Percentiles rank a stretch among this genome's conserved stretches.
Evolutionary conservation across 352 stramenopile species (phyloP).

Genomic region (Phytophthora multivora): DNA sequence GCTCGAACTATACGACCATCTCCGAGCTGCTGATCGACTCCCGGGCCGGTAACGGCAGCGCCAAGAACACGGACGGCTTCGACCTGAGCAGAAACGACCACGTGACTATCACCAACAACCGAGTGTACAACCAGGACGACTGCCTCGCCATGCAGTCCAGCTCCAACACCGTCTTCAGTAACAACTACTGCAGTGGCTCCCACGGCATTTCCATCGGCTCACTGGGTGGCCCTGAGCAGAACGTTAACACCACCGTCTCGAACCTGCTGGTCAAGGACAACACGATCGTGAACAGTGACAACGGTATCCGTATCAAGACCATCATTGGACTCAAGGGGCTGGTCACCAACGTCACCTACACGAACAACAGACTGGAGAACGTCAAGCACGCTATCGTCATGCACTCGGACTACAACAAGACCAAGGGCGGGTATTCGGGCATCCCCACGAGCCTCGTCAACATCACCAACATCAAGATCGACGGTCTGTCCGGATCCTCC

Average conservation of each 20-base stretch:
- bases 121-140: constrained; percentile 23
- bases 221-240: constrained; percentile 19
- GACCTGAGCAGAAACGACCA: constrained; percentile 12
- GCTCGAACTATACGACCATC: constrained; percentile 16
- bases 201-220: constrained; percentile 44
- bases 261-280: constrained; percentile 31
- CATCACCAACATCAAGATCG: constrained; percentile 35
- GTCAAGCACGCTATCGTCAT: constrained; percentile 14
- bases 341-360: constrained; percentile 11
- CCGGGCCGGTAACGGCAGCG: not conserved
- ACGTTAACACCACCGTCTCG: constrained; percentile 24
- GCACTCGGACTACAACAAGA: constrained; percentile 15
- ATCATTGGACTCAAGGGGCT: constrained; percentile 23
- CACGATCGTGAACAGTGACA: constrained; percentile 39
- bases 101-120: constrained; percentile 15
- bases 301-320: constrained; percentile 34
- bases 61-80: constrained; percentile 25
- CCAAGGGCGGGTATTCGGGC: constrained; percentile 5
- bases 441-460: constrained; percentile 22
- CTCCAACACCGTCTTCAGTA: constrained; percentile 22
- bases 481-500: constrained; percentile 7
- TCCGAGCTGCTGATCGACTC: constrained; percentile 14
- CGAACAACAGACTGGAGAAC: constrained; percentile 10
- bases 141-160: constrained; percentile 21
- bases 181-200: constrained; percentile 21